Percentiles rank a stretch among this genome's conserved stretches.
Evolutionary conservation across 768 basidiomycete species (phyloP).

Genomic region (Cystofilobasidium bisporidii): DNA sequence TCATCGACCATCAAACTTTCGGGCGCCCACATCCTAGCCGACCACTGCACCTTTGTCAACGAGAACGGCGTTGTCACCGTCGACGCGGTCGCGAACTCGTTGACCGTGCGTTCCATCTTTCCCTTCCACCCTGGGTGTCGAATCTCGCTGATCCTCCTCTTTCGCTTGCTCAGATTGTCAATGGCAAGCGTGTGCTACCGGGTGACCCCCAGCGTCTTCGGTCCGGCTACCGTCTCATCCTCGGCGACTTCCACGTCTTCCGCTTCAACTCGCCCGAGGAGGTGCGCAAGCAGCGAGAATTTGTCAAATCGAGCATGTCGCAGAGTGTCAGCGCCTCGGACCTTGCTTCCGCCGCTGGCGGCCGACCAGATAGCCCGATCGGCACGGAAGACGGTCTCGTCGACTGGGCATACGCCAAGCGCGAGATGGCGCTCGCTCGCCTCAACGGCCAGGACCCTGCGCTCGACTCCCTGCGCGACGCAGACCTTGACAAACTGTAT

Average conservation of each 20-base stretch:
- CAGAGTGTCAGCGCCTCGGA: constrained; percentile 59
- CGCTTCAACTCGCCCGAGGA: constrained; percentile 75
- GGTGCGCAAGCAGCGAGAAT: constrained; percentile 80
- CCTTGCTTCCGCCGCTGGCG: constrained; percentile 44
- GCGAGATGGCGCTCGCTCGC: constrained; percentile 81
- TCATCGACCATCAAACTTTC: constrained; percentile 82
- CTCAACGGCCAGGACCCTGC: constrained; percentile 73
- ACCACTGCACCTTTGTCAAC: constrained; percentile 89
- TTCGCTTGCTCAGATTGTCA: constrained; percentile 59
- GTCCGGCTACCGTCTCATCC: constrained; percentile 91
- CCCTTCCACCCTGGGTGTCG: background rate
- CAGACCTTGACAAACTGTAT: constrained; percentile 54
- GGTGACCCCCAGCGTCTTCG: constrained; percentile 71
- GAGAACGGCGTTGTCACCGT: constrained; percentile 72
- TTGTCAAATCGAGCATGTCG: constrained; percentile 59
- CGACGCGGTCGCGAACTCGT: constrained; percentile 65
- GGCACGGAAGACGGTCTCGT: constrained; percentile 50
- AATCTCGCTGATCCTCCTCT: constrained; percentile 16
- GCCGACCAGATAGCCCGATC: constrained; percentile 62
- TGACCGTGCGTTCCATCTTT: constrained; percentile 54
- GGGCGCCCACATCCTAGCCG: constrained; percentile 79
- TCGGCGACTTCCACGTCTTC: constrained; percentile 96
- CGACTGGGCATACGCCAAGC: constrained; percentile 95
- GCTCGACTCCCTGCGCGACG: constrained; percentile 84
- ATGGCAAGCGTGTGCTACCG: constrained; percentile 75